phyloP scores from a whole-genome alignment of 2,329 filamentous ascomycete genomes.

The Aspergillus persii region DNA sequence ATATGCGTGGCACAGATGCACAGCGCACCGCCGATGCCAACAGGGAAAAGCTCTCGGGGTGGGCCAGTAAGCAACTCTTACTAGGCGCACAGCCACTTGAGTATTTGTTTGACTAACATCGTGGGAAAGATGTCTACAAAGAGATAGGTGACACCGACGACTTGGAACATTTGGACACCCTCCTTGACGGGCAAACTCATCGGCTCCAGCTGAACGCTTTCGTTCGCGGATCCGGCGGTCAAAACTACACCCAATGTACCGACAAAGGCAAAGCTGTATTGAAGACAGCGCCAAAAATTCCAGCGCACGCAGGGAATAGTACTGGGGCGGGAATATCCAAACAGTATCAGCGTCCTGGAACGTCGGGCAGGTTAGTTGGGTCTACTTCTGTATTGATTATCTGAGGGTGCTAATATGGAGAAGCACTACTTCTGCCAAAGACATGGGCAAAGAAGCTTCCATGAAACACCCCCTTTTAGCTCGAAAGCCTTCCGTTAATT shows the following conservation, averaged over 20 bases:
- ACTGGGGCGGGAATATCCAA: neutral
- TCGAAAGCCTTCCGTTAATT: neutral
- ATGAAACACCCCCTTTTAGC: neutral
- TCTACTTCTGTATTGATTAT: neutral
- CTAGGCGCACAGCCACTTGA: neutral
- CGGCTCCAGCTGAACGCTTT: constrained; percentile 27
- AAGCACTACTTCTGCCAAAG: neutral
- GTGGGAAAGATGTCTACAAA: constrained; percentile 28
- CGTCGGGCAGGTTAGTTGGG: neutral
- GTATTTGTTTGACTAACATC: constrained; percentile 9
- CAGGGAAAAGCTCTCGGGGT: constrained; percentile 24
- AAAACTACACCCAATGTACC: constrained; percentile 8
- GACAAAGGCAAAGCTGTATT: neutral
- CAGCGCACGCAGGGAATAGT: neutral
- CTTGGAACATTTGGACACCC: constrained; percentile 28
- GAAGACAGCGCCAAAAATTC: neutral
- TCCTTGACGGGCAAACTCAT: constrained; percentile 41
- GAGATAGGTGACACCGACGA: constrained; percentile 29
- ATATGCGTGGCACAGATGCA: constrained; percentile 29
- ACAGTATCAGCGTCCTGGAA: neutral
- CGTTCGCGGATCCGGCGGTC: constrained; percentile 18
- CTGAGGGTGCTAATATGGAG: neutral
- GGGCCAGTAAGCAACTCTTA: constrained; percentile 31
- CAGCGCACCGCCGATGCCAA: constrained; percentile 27
- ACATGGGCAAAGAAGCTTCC: neutral